phyloP scores from a whole-genome alignment of 108 stramenopile genomes.

The Seminavis robusta region DNA sequence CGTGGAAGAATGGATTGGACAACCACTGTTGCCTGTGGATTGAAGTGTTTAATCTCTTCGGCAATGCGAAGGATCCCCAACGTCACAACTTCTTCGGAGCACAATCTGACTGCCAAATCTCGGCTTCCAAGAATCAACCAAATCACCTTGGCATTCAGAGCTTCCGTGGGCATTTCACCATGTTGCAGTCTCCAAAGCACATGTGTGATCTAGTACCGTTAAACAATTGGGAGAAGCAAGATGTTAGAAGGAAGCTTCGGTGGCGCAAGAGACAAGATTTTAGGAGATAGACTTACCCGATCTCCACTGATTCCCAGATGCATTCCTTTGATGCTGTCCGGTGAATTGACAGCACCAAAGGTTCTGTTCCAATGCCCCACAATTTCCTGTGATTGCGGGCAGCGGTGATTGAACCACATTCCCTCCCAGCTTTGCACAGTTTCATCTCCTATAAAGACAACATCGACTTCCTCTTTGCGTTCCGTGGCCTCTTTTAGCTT shows the following conservation, averaged over 20 bases:
- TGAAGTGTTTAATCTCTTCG: slow-evolving; percentile 40
- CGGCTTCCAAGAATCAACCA: slow-evolving; percentile 63
- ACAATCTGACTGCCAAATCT: slow-evolving; percentile 50
- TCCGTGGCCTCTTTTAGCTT: too few species aligned
- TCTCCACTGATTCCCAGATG: slow-evolving; percentile 71
- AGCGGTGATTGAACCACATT: slow-evolving; percentile 29
- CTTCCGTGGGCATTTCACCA: slow-evolving; percentile 62
- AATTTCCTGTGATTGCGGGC: neutral
- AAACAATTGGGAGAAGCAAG: neutral
- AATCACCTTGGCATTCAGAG: slow-evolving; percentile 27
- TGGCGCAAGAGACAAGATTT: too few species aligned
- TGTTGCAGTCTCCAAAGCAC: slow-evolving; percentile 73
- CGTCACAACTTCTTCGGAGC: slow-evolving; percentile 63
- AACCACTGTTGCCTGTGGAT: slow-evolving; percentile 53
- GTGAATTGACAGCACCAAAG: slow-evolving; percentile 40
- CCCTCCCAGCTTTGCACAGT: slow-evolving; percentile 61
- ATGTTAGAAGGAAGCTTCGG: neutral
- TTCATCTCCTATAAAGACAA: slow-evolving; percentile 71
- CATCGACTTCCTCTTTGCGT: too few species aligned
- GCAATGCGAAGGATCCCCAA: slow-evolving; percentile 63
- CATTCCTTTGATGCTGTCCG: slow-evolving; percentile 53
- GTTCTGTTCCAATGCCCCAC: slow-evolving; percentile 37
- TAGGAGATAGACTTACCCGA: slow-evolving; percentile 51
- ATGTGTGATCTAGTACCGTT: slow-evolving; percentile 33
- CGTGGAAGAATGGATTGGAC: slow-evolving; percentile 58